Evolutionary conservation across 768 basidiomycete species (phyloP), one percentile per base, ranked within the genome.

Genomic region (Brasilioporus rufonigricans): DNA sequence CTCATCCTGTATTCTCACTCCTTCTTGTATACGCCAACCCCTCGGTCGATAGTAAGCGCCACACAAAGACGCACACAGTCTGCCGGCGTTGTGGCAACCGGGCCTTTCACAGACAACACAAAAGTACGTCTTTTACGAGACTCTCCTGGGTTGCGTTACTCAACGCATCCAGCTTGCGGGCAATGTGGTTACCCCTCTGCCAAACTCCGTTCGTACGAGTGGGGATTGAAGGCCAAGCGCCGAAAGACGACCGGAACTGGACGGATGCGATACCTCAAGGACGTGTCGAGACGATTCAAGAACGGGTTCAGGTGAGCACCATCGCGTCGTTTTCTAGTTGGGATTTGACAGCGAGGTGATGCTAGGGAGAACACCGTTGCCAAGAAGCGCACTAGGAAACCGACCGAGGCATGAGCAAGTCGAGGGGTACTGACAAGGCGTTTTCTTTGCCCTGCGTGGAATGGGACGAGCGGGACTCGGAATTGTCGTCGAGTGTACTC

Each of bases 241-340:
- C 89, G 96, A 86, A 97, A 96, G 87, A 98, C 96, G 45, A 98
- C 97, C 56, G 97, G 97, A 56, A 95, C 96, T 61, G 96, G 96
- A 62, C 83, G 95, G 69, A 97, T 97, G 94, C 78, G 80, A 57
- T 86, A 93, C 83, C 82, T 98, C 75, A 97, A 94, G 82, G 74
- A 80, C 50, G 96, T 98, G 40, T 86, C 89, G 65, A 85, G 95
- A 72, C 84, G 93, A 64, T 98, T 98, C 89, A 98, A 98, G 87
- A 98, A 97, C 71, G 93, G 96, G 52, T 98, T 96, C 86, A 85
- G 89, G 92, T 91, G 59, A 53, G 65, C 11, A n/a, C n/a, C n/a
- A n/a, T n/a, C n/a, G n/a, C n/a, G n/a, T n/a, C n/a, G n/a, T n/a
- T n/a, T n/a, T n/a, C n/a, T n/a, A n/a, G n/a, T n/a, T n/a, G n/a